A percentile compares a stretch with the other conserved stretches of the same genome.
Evolutionary conservation across 208 protist genomes (phyloP).

Genomic region (Leishmania arabica): DNA sequence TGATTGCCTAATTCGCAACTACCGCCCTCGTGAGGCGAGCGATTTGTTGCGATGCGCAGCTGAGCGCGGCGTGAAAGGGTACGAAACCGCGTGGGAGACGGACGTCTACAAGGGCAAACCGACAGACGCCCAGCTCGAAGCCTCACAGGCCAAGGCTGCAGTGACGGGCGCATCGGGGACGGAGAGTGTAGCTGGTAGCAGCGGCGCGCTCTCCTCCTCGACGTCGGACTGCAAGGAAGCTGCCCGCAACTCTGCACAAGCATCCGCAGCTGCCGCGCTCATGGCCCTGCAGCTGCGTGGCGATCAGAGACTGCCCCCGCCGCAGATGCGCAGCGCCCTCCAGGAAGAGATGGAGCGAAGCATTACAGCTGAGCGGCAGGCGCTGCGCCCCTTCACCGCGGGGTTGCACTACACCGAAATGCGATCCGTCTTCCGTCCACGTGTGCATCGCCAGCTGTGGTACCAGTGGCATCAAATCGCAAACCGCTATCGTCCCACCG

Average conservation of each 20-base stretch:
- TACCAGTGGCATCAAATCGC: conserved; percentile 92
- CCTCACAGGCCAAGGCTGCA: conserved; percentile 10
- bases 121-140: conserved; percentile 48
- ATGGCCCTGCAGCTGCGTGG: conserved; percentile 73
- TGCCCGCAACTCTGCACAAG: conserved; percentile 13
- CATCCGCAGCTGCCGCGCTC: conserved; percentile 39
- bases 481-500: conserved; percentile 86
- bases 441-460: conserved; percentile 90
- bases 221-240: not conserved
- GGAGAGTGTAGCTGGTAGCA: not conserved
- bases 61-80: conserved; percentile 74
- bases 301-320: conserved; percentile 63
- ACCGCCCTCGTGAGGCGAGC: conserved; percentile 80
- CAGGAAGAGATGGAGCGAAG: conserved; percentile 55
- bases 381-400: conserved; percentile 74
- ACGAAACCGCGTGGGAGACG: conserved; percentile 80
- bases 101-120: conserved; percentile 76
- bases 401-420: conserved; percentile 79
- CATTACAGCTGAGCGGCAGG: conserved; percentile 46
- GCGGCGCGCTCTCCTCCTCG: not conserved
- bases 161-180: too few species aligned
- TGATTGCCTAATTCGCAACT: conserved; percentile 88
- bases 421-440: conserved; percentile 84
- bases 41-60: conserved; percentile 72
- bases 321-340: conserved; percentile 42